Evolutionary conservation across 2,329 filamentous ascomycete species (phyloP).

Genomic region (Biscogniauxia sp.): DNA sequence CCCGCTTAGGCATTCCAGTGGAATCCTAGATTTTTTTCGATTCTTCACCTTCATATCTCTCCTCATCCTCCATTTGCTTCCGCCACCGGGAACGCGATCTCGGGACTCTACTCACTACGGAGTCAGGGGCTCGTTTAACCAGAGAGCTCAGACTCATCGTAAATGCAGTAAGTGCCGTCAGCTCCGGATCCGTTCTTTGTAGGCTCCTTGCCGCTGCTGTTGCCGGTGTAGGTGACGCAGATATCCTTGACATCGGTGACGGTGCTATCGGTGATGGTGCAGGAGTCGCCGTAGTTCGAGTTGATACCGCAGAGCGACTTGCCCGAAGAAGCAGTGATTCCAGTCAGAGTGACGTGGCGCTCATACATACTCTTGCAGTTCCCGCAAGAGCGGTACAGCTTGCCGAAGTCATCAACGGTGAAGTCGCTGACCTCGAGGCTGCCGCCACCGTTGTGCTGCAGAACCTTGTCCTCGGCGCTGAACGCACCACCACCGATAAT

Average conservation of each 20-base stretch:
- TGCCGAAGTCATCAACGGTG: constrained; percentile 39
- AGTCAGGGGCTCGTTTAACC: not conserved
- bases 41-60: not conserved
- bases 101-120: too few relatives aligned
- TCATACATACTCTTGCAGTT: constrained; percentile 37
- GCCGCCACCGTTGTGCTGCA: constrained; percentile 17
- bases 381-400: constrained; percentile 47
- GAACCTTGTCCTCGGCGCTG: constrained; percentile 24
- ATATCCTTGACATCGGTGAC: constrained; percentile 10
- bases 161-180: constrained; percentile 19
- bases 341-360: constrained; percentile 30
- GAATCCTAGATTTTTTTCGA: not conserved
- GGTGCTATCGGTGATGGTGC: not conserved
- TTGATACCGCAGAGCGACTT: constrained; percentile 45
- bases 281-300: constrained; percentile 40
- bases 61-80: not conserved
- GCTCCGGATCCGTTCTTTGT: constrained; percentile 8
- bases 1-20: not conserved
- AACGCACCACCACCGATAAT: constrained; percentile 36
- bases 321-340: constrained; percentile 29
- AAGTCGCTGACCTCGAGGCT: constrained; percentile 27
- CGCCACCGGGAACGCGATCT: too few relatives aligned
- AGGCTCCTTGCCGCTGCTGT: constrained; percentile 13
- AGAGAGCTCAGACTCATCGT: constrained; percentile 4
- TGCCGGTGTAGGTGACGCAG: constrained; percentile 16